Conservation (phyloP, 2,329 filamentous ascomycete species). For the Penicillium vulpinum region DNA sequence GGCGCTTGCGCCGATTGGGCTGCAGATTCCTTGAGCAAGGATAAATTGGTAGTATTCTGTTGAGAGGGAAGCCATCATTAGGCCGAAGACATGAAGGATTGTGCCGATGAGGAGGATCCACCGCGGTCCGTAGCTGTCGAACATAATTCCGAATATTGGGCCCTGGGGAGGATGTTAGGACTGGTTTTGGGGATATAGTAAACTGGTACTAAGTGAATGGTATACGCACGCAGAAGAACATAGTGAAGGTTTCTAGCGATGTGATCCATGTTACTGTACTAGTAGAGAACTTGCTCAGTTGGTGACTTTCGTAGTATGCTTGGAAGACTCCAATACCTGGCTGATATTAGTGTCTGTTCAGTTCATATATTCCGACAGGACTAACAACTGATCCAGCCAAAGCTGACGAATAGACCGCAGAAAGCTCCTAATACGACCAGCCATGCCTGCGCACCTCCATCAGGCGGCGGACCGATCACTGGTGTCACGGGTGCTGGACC, state of each 20-base stretch:
- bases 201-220: not conserved
- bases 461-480: slow-evolving; percentile 24
- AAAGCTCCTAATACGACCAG: slow-evolving; percentile 52
- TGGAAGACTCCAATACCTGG: slow-evolving; percentile 43
- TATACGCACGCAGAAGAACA: slow-evolving; percentile 26
- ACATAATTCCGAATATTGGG: slow-evolving; percentile 63
- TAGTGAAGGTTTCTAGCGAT: slow-evolving; percentile 43
- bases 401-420: slow-evolving; percentile 51
- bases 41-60: slow-evolving; percentile 59
- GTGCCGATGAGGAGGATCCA: slow-evolving; percentile 53
- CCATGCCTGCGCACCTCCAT: slow-evolving; percentile 37
- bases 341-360: not conserved
- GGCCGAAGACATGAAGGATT: slow-evolving; percentile 57
- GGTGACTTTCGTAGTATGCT: slow-evolving; percentile 56
- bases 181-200: not conserved
- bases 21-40: slow-evolving; percentile 57
- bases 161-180: slow-evolving; percentile 36
- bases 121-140: slow-evolving; percentile 63
- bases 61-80: slow-evolving; percentile 60
- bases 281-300: slow-evolving; percentile 51
- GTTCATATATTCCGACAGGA: not conserved
- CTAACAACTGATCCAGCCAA: slow-evolving; percentile 54
- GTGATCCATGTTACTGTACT: slow-evolving; percentile 64
- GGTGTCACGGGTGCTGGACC: not conserved
- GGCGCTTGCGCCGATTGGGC: slow-evolving; percentile 51